Evolutionary conservation across 1,284 basidiomycete species (phyloP).

Genomic region (Boletellus sp.): DNA sequence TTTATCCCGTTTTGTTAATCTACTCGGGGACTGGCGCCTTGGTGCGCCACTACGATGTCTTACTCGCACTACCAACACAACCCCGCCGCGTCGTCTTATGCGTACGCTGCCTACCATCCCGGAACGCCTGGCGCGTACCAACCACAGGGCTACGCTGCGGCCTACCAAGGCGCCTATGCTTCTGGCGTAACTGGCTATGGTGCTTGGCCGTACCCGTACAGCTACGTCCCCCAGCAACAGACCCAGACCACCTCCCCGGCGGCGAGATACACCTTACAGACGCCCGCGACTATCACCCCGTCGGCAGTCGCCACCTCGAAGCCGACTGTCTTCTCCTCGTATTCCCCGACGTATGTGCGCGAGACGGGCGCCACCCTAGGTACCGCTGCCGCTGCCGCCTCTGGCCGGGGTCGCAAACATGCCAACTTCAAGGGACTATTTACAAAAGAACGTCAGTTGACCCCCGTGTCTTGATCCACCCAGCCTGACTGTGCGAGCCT

Average conservation of each 20-base stretch:
- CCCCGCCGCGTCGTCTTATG: slow-evolving; percentile 48
- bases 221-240: slow-evolving; percentile 48
- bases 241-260: slow-evolving; percentile 28
- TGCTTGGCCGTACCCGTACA: slow-evolving; percentile 56
- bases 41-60: too few relatives aligned
- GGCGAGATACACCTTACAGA: slow-evolving; percentile 37
- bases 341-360: slow-evolving; percentile 53
- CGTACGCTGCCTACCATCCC: slow-evolving; percentile 50
- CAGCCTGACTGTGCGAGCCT: slow-evolving; percentile 7
- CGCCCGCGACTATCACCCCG: slow-evolving; percentile 26
- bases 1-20: too few relatives aligned
- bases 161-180: slow-evolving; percentile 43
- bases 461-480: background rate
- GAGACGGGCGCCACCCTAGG: slow-evolving; percentile 40
- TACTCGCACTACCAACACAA: slow-evolving; percentile 36
- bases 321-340: slow-evolving; percentile 45
- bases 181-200: slow-evolving; percentile 51
- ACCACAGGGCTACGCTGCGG: slow-evolving; percentile 40
- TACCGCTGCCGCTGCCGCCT: slow-evolving; percentile 38
- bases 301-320: slow-evolving; percentile 19
- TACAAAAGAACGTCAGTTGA: slow-evolving; percentile 68
- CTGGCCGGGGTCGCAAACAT: slow-evolving; percentile 53
- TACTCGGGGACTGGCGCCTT: too few relatives aligned
- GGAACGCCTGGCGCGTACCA: slow-evolving; percentile 35
- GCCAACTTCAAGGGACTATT: slow-evolving; percentile 69